Conservation (phyloP, 208 protist genomes). For the Borovskyia barvae region DNA sequence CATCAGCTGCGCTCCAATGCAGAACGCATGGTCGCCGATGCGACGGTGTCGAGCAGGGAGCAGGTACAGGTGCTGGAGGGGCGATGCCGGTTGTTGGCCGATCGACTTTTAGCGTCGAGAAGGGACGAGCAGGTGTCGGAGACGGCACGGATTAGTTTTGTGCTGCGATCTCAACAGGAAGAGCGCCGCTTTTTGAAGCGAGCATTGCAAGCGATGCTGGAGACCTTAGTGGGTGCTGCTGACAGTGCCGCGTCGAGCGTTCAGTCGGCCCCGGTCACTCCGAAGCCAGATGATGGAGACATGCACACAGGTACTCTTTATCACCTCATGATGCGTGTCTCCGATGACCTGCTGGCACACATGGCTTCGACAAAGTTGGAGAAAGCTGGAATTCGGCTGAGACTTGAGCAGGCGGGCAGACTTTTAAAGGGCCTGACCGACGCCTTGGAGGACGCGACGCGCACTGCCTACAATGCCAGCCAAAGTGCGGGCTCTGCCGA, state of each 20-base stretch:
- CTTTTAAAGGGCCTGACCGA: conserved; percentile 41
- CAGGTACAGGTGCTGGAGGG: conserved; percentile 35
- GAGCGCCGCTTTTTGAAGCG: conserved; percentile 63
- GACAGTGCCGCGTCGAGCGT: not conserved
- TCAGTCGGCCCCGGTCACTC: not conserved
- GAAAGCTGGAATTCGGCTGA: conserved; percentile 38
- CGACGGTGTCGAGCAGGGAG: conserved; percentile 5
- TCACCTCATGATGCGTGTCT: conserved; percentile 33
- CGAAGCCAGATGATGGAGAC: not conserved
- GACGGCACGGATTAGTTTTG: conserved; percentile 56
- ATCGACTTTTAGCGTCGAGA: conserved; percentile 38
- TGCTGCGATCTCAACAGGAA: conserved; percentile 68
- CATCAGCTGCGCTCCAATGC: conserved; percentile 7
- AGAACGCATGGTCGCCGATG: conserved; percentile 13
- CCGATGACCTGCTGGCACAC: conserved; percentile 30
- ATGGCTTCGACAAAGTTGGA: conserved; percentile 45
- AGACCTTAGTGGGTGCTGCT: conserved; percentile 13
- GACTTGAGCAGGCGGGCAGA: conserved; percentile 31
- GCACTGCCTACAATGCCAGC: conserved; percentile 35
- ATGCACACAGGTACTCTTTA: conserved; percentile 40
- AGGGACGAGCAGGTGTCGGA: conserved; percentile 58
- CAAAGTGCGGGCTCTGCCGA: not conserved
- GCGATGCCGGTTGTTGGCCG: conserved; percentile 51
- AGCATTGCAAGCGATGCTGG: conserved; percentile 36
- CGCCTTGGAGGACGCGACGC: conserved; percentile 44